Conservation (phyloP, 2,329 filamentous ascomycete genomes). For the Geosmithia morbida region DNA sequence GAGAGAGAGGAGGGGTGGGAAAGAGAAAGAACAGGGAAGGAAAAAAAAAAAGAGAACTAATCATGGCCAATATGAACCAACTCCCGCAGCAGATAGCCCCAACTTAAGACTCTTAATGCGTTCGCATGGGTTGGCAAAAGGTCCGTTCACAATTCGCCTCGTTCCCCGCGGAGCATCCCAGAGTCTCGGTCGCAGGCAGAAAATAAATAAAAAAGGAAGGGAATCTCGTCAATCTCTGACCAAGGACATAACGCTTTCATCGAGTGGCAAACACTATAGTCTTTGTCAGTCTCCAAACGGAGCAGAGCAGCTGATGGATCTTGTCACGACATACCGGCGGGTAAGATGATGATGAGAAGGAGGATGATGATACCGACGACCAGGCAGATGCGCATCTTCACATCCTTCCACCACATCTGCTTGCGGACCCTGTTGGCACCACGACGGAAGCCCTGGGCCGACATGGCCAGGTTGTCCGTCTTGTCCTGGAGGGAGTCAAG, state of each 20-base stretch:
- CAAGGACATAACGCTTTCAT: background rate
- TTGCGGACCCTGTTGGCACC: slow-evolving; percentile 93
- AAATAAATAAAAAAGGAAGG: background rate
- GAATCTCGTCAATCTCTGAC: background rate
- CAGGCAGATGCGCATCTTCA: slow-evolving; percentile 99
- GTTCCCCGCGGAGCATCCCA: background rate
- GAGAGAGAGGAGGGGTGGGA: background rate
- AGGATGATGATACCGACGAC: slow-evolving; percentile 83
- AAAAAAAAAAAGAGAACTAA: background rate
- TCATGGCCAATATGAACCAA: slow-evolving; percentile 3
- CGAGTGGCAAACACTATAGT: slow-evolving; percentile 1
- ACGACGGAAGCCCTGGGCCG: slow-evolving; percentile 88
- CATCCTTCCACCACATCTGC: slow-evolving; percentile 99
- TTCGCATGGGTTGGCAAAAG: no score
- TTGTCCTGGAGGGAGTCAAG: slow-evolving; percentile 85
- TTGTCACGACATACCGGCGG: slow-evolving; percentile 47
- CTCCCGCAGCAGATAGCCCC: background rate
- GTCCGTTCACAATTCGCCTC: background rate
- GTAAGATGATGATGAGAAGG: slow-evolving; percentile 87
- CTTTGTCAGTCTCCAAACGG: background rate
- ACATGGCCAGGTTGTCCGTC: slow-evolving; percentile 85
- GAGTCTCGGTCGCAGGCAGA: background rate
- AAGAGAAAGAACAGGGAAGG: background rate
- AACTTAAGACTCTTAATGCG: background rate
- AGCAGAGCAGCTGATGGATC: background rate